Base-by-base conservation (phyloP, 306 rosid genomes). In the Casuarina equisetifolia region DNA sequence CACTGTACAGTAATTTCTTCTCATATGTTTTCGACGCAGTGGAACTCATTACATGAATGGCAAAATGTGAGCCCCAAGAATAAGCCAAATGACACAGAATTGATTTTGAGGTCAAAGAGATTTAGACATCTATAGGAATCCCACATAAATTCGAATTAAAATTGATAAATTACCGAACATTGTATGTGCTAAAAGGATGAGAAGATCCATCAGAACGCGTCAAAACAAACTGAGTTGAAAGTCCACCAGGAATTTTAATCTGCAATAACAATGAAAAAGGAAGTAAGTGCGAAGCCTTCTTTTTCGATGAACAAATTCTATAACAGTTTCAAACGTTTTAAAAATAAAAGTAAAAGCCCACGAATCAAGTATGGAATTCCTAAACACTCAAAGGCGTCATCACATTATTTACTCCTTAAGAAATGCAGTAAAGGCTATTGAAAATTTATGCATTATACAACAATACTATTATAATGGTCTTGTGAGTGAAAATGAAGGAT, bases 181-280 rank as follows among this genome's bases (percentile, higher is more conserved):
- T 78, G 72, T 73, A 58, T 19, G 97, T 78, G 78, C 84, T 86
- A 50, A 91, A 83, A 44, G 95, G 93, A 86, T 81, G 85, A 73
- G 97, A 95, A 75, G 98, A 92, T 78, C 97, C 97, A 81, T 91
- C 66, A 0, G 92, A 81, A 80, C 86, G 78, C 67, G 92, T 92
- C 86, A 95, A 79, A 82, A 95, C 97, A 86, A 92, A 92, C 66
- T 92, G 97, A 20, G 78, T 71, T 35, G 99, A 89, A 58, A 76
- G 82, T 74, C 97, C 99, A 79, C 87, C 76, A 38, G 99, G 99
- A 82, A 95, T 93, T 88, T 95, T 92, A 55, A 95, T 91, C 96
- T 95, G 94, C 85, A 70, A 69, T 78, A 75, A 86, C 76, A 81
- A 53, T 25, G 35, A 44, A 72, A 52, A 4, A 70, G 63, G 52